Evolutionary conservation across 2,329 filamentous ascomycete genomes (phyloP), one percentile per base, ranked within the genome.

Genomic region (Myrmaecium sp.): DNA sequence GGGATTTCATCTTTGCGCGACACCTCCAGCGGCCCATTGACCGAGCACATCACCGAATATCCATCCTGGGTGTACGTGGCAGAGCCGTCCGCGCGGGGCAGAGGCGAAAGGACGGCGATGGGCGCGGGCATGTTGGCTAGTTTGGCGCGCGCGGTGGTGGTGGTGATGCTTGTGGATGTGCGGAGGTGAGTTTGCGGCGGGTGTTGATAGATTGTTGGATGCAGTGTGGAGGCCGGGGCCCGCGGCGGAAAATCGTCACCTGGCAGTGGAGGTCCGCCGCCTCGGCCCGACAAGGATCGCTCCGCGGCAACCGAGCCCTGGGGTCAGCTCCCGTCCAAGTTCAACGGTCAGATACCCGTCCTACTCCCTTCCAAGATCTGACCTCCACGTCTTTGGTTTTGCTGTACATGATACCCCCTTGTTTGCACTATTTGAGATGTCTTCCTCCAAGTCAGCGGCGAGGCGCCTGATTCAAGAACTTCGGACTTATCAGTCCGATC

Each of bases 11-110:
- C 86, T 42, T 81, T 72, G 42, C 84, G 70, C 40, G 74, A 72
- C 10, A 86, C 81, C 57, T 98, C 89, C 38, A 95, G 70, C 10
- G 89, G 89, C 1, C 86, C 89, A 53, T 93, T 95, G 38, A 92
- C 82, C 9, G 81, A 75, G 30, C 77, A 79, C 28, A 91, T 69
- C 36, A 95, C 67, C 23, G 74, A 75, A 52, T 83, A 92, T 25
- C 82, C 79, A 30, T 69, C 63, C 40, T 74, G 65, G 2, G 76
- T 70, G 48, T 81, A 83, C 6, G 70, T 75, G 7, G 78, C 78
- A 25, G 82, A 91, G 34, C 81, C 81, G 47, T 91, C 80, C 14
- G 79, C 67, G 34, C 74, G 74, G 32, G 69, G 62, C 3, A 91
- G 62, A 31, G 55, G 48, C 19, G 51, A 41, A 25, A 50, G 36